Evolutionary conservation across 768 basidiomycete species (phyloP), one percentile per base, ranked within the genome.

Genomic region (Lentinula raphanica): DNA sequence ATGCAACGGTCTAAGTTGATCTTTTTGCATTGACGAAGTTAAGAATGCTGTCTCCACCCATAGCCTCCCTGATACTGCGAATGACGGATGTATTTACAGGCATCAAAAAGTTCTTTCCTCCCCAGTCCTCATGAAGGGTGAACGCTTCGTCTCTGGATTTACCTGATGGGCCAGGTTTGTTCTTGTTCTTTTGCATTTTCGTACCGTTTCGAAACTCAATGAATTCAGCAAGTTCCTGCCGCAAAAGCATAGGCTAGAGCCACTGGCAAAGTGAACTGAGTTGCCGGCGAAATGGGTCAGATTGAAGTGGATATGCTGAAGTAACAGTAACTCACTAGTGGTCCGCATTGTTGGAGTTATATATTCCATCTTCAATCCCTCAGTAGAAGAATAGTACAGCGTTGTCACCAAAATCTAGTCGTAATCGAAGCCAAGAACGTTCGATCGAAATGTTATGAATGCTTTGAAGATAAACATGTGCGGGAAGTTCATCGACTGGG

Each of bases 391-490:
- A 65, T 1, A 65, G 32, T 29, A 60, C 58, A 5, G 68, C 65
- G 56, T 66, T 72, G 29, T 71, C 71, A 21, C 69, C 71, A 60
- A 63, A 71, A 15, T 72, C 55, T 4, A 67, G 31, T 3, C 66
- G 49, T 1, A 74, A 56, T 4, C 35, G 58, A 11, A 65, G 60
- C 73, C 73, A 74, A 2, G 64, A 59, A 19, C 66, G 57, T 38
- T 73, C 71, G 36, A 72, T 66, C 1, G 67, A 63, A 21, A 68
- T 68, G 39, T 72, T 70, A 29, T 70, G 60, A 17, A 71, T 53
- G 56, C 67, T 71, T 39, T 60, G 61, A 2, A 71, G 39, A 45
- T 66, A 71, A 0, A 49, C 49, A 57, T 73, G 69, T 3, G 70
- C 66, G 23, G 65, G 71, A 1, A 72, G 19, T 38, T 58, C 64